Evolutionary conservation across 2,329 filamentous ascomycete species (phyloP).

Genomic region (Fonsecaea pugnacius): DNA sequence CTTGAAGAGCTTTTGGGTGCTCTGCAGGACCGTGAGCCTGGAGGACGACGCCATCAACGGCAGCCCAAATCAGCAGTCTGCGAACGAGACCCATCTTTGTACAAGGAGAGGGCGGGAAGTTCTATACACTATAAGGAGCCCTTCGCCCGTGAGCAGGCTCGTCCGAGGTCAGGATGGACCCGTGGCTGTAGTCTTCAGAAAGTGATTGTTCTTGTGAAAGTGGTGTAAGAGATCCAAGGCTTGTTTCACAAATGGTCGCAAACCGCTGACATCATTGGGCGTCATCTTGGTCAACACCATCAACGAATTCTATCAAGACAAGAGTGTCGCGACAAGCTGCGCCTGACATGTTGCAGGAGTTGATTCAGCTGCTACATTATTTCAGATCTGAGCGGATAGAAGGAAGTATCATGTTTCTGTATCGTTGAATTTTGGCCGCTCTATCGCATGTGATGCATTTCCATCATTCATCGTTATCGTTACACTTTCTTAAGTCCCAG

Average conservation of each 20-base stretch:
- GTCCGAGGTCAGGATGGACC: background rate
- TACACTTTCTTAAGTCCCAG: conserved; percentile 25
- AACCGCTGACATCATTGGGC: conserved; percentile 17
- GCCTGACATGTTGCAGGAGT: background rate
- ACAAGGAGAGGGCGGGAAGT: background rate
- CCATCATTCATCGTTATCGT: conserved; percentile 31
- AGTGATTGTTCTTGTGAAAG: background rate
- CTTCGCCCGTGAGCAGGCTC: background rate
- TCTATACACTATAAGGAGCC: background rate
- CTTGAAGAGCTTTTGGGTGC: conserved; percentile 61
- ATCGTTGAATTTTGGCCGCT: conserved; percentile 7
- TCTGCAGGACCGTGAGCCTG: conserved; percentile 66
- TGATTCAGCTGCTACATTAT: background rate
- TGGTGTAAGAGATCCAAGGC: background rate
- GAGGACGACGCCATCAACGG: conserved; percentile 80
- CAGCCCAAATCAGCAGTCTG: conserved; percentile 79
- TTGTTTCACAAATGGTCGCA: background rate
- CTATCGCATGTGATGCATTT: conserved; percentile 22
- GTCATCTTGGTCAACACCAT: conserved; percentile 2
- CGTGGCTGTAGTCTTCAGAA: background rate
- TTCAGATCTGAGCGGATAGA: background rate
- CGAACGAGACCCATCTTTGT: conserved; percentile 70
- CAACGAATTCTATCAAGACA: background rate
- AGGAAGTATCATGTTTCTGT: background rate
- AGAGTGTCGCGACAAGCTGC: background rate